Conservation (phyloP, 2,329 filamentous ascomycete genomes). For the Trichoderma koningii region DNA sequence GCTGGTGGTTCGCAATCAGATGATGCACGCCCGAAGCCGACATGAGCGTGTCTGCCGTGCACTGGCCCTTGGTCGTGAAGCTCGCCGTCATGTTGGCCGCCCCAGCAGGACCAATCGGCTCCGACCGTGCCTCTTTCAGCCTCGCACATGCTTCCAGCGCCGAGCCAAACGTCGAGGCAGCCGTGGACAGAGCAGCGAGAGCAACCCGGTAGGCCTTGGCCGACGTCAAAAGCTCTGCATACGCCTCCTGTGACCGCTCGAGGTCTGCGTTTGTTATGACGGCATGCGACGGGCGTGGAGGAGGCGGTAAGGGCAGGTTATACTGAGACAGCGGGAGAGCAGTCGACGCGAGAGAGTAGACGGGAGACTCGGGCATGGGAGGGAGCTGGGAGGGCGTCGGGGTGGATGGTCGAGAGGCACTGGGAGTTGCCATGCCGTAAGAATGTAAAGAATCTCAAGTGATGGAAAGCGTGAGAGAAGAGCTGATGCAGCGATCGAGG, state of each 20-base stretch:
- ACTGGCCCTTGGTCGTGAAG: slow-evolving; percentile 53
- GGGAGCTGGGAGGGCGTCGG: slow-evolving; percentile 60
- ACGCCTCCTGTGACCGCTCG: slow-evolving; percentile 62
- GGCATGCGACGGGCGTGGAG: slow-evolving; percentile 58
- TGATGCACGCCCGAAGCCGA: slow-evolving; percentile 66
- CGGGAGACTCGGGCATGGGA: slow-evolving; percentile 63
- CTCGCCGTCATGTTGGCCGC: slow-evolving; percentile 47
- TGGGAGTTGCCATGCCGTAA: slow-evolving; percentile 22
- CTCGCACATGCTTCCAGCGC: slow-evolving; percentile 69
- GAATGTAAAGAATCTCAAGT: background rate
- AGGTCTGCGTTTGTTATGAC: slow-evolving; percentile 66
- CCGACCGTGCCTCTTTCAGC: slow-evolving; percentile 65
- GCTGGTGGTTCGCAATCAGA: slow-evolving; percentile 68
- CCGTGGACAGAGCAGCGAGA: slow-evolving; percentile 60
- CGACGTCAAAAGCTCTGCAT: slow-evolving; percentile 61
- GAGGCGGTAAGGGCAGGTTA: slow-evolving; percentile 62
- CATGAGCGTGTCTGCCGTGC: slow-evolving; percentile 65
- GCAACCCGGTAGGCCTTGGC: slow-evolving; percentile 66
- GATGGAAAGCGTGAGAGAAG: background rate
- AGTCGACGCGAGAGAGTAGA: slow-evolving; percentile 65
- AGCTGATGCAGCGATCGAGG: slow-evolving; percentile 2
- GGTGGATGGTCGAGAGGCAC: slow-evolving; percentile 45
- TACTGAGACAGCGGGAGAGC: slow-evolving; percentile 61
- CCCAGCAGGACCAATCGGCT: slow-evolving; percentile 50
- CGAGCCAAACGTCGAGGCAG: slow-evolving; percentile 64